A percentile compares a stretch with the other conserved stretches of the same genome.
Evolutionary conservation across 2,329 filamentous ascomycete genomes (phyloP).

Genomic region (Cladosporium sp.): DNA sequence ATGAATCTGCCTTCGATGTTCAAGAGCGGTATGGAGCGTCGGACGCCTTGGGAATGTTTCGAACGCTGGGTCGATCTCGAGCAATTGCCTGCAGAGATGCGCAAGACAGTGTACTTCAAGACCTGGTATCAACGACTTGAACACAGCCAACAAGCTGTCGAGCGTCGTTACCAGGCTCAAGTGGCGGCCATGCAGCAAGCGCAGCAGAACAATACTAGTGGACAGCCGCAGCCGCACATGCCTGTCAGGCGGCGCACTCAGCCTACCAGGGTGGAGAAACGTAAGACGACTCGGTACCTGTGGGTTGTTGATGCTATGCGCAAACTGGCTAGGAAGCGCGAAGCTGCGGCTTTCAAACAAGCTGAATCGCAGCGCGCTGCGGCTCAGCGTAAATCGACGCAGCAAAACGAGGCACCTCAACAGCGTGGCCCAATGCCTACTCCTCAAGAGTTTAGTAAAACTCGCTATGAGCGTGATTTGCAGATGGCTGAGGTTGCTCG

Average conservation of each 20-base stretch:
- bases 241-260: conserved; percentile 66
- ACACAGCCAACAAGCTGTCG: conserved; percentile 56
- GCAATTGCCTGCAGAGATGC: conserved; percentile 86
- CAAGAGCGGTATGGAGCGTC: conserved; percentile 78
- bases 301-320: conserved; percentile 91
- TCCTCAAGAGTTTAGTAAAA: conserved; percentile 82
- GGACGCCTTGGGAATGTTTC: conserved; percentile 98
- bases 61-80: conserved; percentile 93
- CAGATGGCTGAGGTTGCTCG: conserved; percentile 55
- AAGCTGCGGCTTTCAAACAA: conserved; percentile 79
- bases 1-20: conserved; percentile 71
- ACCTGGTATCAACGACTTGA: conserved; percentile 62
- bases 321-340: conserved; percentile 90
- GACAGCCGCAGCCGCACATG: conserved; percentile 44
- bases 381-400: conserved; percentile 67
- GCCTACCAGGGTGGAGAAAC: conserved; percentile 79
- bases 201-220: conserved; percentile 39
- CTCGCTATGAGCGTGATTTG: conserved; percentile 83
- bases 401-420: conserved; percentile 24
- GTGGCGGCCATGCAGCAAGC: conserved; percentile 51
- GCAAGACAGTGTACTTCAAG: conserved; percentile 93
- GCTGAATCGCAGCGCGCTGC: conserved; percentile 70
- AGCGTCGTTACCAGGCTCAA: conserved; percentile 54
- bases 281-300: conserved; percentile 80
- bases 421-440: conserved; percentile 56